Conservation (phyloP, 2,329 filamentous ascomycete species). For the Ascochyta viciae-villosae region DNA sequence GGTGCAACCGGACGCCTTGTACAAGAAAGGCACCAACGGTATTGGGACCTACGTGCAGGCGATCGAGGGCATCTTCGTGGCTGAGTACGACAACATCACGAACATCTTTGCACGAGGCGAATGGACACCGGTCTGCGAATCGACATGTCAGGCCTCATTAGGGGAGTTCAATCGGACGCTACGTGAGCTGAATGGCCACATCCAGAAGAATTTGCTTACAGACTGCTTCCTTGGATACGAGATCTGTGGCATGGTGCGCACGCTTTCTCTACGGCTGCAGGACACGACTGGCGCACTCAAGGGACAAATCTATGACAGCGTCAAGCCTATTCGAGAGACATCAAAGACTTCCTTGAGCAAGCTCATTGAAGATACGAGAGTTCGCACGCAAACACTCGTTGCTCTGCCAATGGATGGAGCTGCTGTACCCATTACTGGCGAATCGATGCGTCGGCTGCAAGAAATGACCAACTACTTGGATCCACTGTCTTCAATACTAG, state of each 20-base stretch:
- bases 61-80: conserved; percentile 83
- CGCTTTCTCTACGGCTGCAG: conserved; percentile 80
- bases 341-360: conserved; percentile 85
- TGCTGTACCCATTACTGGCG: conserved; percentile 76
- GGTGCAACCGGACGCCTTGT: conserved; percentile 77
- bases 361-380: conserved; percentile 82
- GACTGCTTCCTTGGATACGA: conserved; percentile 97
- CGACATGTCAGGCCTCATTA: conserved; percentile 79
- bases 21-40: conserved; percentile 86
- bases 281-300: conserved; percentile 86
- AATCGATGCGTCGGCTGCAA: conserved; percentile 86
- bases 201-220: conserved; percentile 83
- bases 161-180: conserved; percentile 85
- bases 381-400: conserved; percentile 69
- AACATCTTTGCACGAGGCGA: conserved; percentile 86
- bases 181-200: conserved; percentile 86
- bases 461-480: conserved; percentile 86
- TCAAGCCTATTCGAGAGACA: conserved; percentile 90
- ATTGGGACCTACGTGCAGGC: conserved; percentile 88
- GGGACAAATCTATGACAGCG: conserved; percentile 77
- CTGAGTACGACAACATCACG: conserved; percentile 91
- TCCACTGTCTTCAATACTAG: conserved; percentile 87
- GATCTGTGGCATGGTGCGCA: conserved; percentile 87
- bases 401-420: conserved; percentile 79
- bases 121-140: conserved; percentile 79